These are phyloP conservation scores for Boletus sp. DNA, from an alignment of 768 basidiomycete species.

Conservation along the genomic window DNA sequence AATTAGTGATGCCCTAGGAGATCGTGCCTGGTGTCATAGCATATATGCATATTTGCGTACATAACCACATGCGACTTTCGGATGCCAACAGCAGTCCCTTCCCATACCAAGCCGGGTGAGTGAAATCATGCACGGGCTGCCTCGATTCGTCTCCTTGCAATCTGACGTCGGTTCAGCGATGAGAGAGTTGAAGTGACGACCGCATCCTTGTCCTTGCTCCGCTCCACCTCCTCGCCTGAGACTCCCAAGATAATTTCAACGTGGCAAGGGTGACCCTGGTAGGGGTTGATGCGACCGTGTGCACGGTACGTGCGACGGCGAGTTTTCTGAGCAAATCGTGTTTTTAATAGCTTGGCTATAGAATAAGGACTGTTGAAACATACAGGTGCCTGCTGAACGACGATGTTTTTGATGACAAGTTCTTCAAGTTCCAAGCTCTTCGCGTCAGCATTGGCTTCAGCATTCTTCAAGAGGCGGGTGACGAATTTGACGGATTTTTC, in stretches of 20 bases:
- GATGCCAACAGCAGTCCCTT: slow-evolving; percentile 16
- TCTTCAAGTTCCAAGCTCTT: slow-evolving; percentile 95
- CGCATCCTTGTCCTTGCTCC: slow-evolving; percentile 77
- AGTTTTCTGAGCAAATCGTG: slow-evolving; percentile 66
- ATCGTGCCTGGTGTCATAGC: slow-evolving; percentile 18
- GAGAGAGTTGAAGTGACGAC: slow-evolving; percentile 47
- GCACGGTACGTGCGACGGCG: slow-evolving; percentile 99
- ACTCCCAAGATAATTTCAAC: slow-evolving; percentile 91
- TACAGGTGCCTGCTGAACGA: slow-evolving; percentile 97
- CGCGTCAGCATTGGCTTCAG: slow-evolving; percentile 97
- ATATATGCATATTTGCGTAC: slow-evolving; percentile 32
- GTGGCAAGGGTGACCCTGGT: slow-evolving; percentile 97
- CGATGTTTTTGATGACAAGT: slow-evolving; percentile 92
- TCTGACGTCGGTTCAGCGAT: slow-evolving; percentile 80
- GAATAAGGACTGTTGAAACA: slow-evolving; percentile 30
- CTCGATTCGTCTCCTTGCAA: slow-evolving; percentile 85
- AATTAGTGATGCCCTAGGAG: background rate
- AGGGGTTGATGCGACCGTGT: slow-evolving; percentile 97
- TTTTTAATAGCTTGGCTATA: slow-evolving; percentile 2
- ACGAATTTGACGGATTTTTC: slow-evolving; percentile 98
- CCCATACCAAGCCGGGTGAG: slow-evolving; percentile 13
- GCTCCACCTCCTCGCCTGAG: slow-evolving; percentile 80
- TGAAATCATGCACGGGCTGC: slow-evolving; percentile 59
- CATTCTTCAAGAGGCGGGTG: slow-evolving; percentile 93
- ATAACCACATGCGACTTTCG: slow-evolving; percentile 18